Conservation (phyloP, 306 rosid genomes). For the Aeschynomene evenia region DNA sequence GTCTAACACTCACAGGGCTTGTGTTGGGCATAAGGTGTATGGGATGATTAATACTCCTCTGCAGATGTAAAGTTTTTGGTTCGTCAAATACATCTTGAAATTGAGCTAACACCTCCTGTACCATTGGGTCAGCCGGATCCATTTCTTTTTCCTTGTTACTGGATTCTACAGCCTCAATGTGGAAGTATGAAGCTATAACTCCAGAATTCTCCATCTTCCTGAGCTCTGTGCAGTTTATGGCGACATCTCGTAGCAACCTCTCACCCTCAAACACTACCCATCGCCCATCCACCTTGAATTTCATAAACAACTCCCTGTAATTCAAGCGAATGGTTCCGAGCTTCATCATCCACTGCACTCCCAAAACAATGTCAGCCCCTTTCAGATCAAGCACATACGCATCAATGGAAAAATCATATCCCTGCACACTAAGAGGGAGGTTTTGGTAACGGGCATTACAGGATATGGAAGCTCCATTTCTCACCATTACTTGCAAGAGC, state of each 20-base stretch:
- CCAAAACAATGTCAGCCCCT: background rate
- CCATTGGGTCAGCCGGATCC: background rate
- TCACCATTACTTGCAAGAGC: background rate
- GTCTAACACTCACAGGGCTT: background rate
- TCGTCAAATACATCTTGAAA: background rate
- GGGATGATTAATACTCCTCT: background rate
- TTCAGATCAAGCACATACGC: background rate
- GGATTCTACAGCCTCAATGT: too few relatives aligned
- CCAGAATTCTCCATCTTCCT: background rate
- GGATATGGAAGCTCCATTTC: background rate
- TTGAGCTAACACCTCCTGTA: background rate
- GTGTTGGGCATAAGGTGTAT: background rate
- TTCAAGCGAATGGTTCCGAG: too few relatives aligned
- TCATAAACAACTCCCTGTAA: background rate
- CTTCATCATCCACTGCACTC: background rate
- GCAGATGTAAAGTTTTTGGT: background rate
- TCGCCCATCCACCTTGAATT: too few relatives aligned
- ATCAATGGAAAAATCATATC: background rate
- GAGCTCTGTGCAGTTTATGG: accelerated
- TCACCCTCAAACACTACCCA: background rate
- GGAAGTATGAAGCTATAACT: too few relatives aligned
- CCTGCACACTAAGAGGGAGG: background rate
- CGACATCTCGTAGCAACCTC: background rate
- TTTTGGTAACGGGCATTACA: too few relatives aligned
- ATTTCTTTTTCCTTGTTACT: too few relatives aligned